Evolutionary conservation across 73 alveolate species (phyloP), one percentile per base, ranked within the genome.

Genomic region (Paramecium octaurelia): DNA sequence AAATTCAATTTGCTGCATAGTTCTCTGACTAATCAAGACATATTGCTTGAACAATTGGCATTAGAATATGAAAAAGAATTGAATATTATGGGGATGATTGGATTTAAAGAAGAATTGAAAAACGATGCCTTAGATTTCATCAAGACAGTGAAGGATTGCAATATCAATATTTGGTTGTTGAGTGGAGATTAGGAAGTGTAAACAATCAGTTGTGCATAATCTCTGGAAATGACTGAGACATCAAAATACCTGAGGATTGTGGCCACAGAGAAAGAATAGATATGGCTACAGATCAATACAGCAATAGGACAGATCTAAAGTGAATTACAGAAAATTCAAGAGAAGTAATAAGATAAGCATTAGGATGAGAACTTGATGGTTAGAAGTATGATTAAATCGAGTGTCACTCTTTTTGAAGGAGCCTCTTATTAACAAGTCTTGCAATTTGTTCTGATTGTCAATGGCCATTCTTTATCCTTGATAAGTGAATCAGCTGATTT

Each of bases 61-160:
- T 70, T 71, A 34, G 91, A 70, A 16, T 89, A 42, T 48, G 94
- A 89, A 50, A 77, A 69, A 29, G 43, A 77, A 14, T 60, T 89
- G 11, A 59, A 73, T 29, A 40, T 70, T 34, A 20, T 89, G n/a
- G 94, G 94, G 9, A 89, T 83, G 59, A 40, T 89, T 8, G 94
- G 94, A 46, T 89, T 89, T 20, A 89, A 70, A 71, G 94, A 89
- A 44, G 80, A 89, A 73, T 50, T 89, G 7, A 73, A 89, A 77
- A 43, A 42, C 46, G 88, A 89, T 70, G 86, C 94, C 0, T 23
- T 40, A 21, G 73, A 89, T 18, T 70, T 89, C 8, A 46, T 89
- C 11, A 20, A 89, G 44, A 70, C 88, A 21, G 84, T 36, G 2
- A 31, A 89, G 21, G 42, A 43, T 40, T 58, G 92, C 10, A 89